Evolutionary conservation across 805 yeast species (phyloP).

Genomic region (Myxozyma lipomycoides): DNA sequence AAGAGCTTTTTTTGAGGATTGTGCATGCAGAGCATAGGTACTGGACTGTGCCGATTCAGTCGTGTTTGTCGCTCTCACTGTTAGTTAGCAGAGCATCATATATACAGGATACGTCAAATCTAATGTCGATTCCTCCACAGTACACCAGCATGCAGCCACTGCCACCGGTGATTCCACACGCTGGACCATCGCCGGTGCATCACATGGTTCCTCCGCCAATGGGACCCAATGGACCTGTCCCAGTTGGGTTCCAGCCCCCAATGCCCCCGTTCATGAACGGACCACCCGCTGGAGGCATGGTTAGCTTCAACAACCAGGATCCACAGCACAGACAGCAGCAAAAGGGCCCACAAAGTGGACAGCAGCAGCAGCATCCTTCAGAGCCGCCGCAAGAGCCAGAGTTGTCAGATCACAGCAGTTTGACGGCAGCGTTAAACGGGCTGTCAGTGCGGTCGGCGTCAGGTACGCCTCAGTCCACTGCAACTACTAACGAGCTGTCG

Average conservation of each 20-base stretch:
- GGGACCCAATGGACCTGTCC: too few relatives aligned
- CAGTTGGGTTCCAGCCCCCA: too few relatives aligned
- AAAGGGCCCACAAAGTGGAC: neutral
- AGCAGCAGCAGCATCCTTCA: neutral
- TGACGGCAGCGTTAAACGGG: slow-evolving; percentile 2
- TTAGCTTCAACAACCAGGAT: neutral
- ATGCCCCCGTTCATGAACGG: neutral
- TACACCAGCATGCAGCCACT: neutral
- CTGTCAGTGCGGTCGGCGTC: slow-evolving; percentile 2
- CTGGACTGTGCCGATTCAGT: too few relatives aligned
- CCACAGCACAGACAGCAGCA: neutral
- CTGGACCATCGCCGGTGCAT: too few relatives aligned
- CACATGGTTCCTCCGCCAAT: too few relatives aligned
- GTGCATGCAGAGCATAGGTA: too few relatives aligned
- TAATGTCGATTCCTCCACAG: too few relatives aligned
- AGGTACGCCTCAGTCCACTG: neutral
- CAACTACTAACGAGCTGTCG: neutral
- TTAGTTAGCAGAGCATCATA: too few relatives aligned
- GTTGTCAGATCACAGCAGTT: neutral
- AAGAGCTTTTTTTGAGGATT: too few relatives aligned
- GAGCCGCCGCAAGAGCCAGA: neutral
- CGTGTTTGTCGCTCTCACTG: too few relatives aligned
- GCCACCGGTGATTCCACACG: neutral
- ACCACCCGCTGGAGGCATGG: neutral
- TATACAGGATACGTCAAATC: too few relatives aligned